Percentiles rank a stretch among this genome's conserved stretches.
Evolutionary conservation across 2,329 filamentous ascomycete genomes (phyloP).

Genomic region (Pseudocercospora fuligena): DNA sequence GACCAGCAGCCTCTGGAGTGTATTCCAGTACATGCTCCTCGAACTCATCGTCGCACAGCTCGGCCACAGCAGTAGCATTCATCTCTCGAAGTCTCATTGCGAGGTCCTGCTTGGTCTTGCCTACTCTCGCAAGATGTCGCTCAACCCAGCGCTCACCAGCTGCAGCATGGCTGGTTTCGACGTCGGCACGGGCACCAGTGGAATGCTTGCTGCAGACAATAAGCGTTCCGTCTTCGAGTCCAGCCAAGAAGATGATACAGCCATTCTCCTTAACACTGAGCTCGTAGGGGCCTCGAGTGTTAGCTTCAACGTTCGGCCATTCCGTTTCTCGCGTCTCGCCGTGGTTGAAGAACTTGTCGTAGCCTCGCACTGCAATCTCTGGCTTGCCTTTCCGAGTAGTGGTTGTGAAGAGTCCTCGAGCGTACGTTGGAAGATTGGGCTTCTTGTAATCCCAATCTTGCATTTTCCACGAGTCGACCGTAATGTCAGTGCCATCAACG

Average conservation of each 20-base stretch:
- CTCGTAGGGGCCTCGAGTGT: constrained; percentile 88
- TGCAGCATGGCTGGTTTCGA: constrained; percentile 76
- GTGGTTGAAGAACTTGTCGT: constrained; percentile 99
- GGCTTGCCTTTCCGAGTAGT: constrained; percentile 64
- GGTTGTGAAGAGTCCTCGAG: constrained; percentile 91
- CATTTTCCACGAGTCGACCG: constrained; percentile 89
- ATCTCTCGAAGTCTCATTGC: constrained; percentile 74
- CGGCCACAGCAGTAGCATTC: constrained; percentile 93
- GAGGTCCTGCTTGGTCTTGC: constrained; percentile 78
- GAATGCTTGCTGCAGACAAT: constrained; percentile 99
- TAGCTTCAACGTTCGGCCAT: constrained; percentile 76
- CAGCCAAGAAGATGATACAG: constrained; percentile 98
- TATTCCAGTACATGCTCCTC: constrained; percentile 97
- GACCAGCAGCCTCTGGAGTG: constrained; percentile 75
- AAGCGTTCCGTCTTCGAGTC: constrained; percentile 84
- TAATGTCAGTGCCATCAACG: constrained; percentile 68
- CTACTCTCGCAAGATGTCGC: constrained; percentile 74
- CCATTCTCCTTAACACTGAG: constrained; percentile 97
- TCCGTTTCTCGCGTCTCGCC: constrained; percentile 79
- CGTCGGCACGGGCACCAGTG: constrained; percentile 76
- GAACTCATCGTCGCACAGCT: constrained; percentile 93
- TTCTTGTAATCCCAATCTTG: constrained; percentile 97
- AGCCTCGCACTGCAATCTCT: constrained; percentile 86
- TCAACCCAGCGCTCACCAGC: constrained; percentile 84
- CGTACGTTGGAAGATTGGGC: constrained; percentile 82